Base-by-base conservation (phyloP, 2,329 filamentous ascomycete species). In the Trichoderma sp. region DNA sequence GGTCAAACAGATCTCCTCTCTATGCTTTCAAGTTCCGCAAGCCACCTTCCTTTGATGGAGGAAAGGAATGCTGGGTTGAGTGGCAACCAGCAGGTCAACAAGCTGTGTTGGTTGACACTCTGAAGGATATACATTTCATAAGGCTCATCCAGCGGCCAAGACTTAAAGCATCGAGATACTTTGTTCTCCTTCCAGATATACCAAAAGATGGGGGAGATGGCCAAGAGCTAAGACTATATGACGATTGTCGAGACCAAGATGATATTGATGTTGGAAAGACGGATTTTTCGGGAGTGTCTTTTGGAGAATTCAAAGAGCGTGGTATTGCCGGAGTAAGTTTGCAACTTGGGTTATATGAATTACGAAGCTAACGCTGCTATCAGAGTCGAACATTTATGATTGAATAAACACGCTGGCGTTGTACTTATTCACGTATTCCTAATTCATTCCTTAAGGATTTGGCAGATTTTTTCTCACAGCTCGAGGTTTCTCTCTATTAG, bases 201-300 rank as follows among this genome's bases (percentile, higher is more conserved):
- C 43, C 47, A 11, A 35, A 11, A 53, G 24, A 43, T 13, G 10
- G 14, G 19, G 43, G 16, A 6, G 10, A 27, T 7, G 16, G 27
- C 2, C 40, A 56, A 7, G 53, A 63, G 13, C 24, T 69, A 5
- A 58, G 52, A 19, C 3, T 69, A 16, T 24, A 43, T 29, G 68
- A 69, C 14, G 53, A 59, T 19, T 24, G 52, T 7, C 49, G 68
- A 3, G 53, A 58, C 5, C 53, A 58, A 2, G 21, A 59, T 24
- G 68, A 69, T 14, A 58, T 69, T 2, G 60, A 64, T 5, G 49
- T 59, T 52, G 68, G 60, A 0, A 59, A 64, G 68, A 62, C 60
- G 2, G 68, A 69, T 1, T 53, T 57, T 40, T 37, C 19, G 1
- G 68, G 68, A 10, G 68, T 69, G 8, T 69, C 53, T 2, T 69